A percentile compares a stretch with the other conserved stretches of the same genome.
These are phyloP conservation scores for Hypoxylon sp. DNA, from an alignment of 2,329 filamentous ascomycete genomes.

Conservation along the genomic window DNA sequence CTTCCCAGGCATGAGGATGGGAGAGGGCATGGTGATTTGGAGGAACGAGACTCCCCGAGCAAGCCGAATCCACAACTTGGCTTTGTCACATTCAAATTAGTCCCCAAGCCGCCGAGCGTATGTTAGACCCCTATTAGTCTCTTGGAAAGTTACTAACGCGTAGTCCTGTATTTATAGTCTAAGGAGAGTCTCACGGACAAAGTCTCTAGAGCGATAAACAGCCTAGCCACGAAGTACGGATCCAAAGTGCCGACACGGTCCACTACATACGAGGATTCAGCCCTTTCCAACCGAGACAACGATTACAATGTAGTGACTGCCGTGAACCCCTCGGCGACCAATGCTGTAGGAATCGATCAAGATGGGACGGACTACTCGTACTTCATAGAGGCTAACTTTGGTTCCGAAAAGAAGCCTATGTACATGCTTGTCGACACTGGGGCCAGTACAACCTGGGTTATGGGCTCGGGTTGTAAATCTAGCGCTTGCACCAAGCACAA, in stretches of 20 bases:
- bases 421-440: constrained; percentile 77
- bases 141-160: constrained; percentile 35
- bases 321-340: constrained; percentile 58
- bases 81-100: constrained; percentile 59
- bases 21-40: constrained; percentile 8
- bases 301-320: constrained; percentile 63
- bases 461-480: constrained; percentile 76
- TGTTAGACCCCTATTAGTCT: constrained; percentile 39
- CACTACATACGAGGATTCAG: constrained; percentile 29
- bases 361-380: constrained; percentile 77
- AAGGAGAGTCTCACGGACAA: constrained; percentile 52
- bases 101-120: constrained; percentile 55
- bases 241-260: constrained; percentile 42
- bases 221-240: constrained; percentile 59
- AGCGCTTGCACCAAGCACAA: constrained; percentile 77
- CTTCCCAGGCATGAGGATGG: constrained; percentile 9
- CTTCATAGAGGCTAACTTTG: constrained; percentile 70
- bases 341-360: constrained; percentile 70
- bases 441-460: constrained; percentile 84
- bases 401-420: constrained; percentile 66
- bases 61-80: constrained; percentile 36
- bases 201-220: constrained; percentile 56
- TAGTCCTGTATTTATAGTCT: constrained; percentile 47
- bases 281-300: constrained; percentile 59
- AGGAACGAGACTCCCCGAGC: constrained; percentile 13